Evolutionary conservation across 768 basidiomycete species (phyloP).

Genomic region (Rhizopogon rudus): DNA sequence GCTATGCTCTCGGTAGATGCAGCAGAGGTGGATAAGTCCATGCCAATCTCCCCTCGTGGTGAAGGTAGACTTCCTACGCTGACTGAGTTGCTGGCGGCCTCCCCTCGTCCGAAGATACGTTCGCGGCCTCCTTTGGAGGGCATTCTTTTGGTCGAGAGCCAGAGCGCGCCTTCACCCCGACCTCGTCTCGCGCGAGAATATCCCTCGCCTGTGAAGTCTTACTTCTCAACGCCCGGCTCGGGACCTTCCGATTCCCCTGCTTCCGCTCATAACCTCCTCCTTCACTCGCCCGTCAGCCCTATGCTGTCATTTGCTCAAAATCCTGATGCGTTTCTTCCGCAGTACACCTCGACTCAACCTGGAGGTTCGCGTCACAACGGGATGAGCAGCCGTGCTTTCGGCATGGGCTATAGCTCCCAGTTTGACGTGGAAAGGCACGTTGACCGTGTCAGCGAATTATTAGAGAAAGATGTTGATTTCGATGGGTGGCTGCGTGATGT

Average conservation of each 20-base stretch:
- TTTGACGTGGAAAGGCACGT: slow-evolving; percentile 53
- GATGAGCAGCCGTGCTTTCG: slow-evolving; percentile 25
- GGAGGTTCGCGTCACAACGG: slow-evolving; percentile 11
- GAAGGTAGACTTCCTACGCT: neutral
- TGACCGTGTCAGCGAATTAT: slow-evolving; percentile 46
- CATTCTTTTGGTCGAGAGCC: neutral
- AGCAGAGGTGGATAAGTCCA: slow-evolving; percentile 10
- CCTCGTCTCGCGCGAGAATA: slow-evolving; percentile 5
- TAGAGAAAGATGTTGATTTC: slow-evolving; percentile 57
- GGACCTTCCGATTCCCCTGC: slow-evolving; percentile 21
- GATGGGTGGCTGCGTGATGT: slow-evolving; percentile 46
- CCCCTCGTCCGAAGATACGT: neutral
- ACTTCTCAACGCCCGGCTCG: slow-evolving; percentile 35
- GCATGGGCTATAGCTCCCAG: slow-evolving; percentile 51
- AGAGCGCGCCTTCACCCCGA: neutral
- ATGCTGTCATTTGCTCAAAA: slow-evolving; percentile 33
- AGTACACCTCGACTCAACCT: slow-evolving; percentile 31
- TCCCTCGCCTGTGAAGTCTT: slow-evolving; percentile 30
- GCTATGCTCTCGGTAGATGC: slow-evolving; percentile 6
- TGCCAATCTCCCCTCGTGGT: neutral
- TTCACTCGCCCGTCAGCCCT: slow-evolving; percentile 29
- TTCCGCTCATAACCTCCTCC: slow-evolving; percentile 18
- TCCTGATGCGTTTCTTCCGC: slow-evolving; percentile 31
- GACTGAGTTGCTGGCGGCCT: neutral
- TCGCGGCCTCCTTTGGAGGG: neutral